Percentiles rank a stretch among this genome's conserved stretches.
Evolutionary conservation across 75 land plant genomes (phyloP).

Genomic region (Sequoia sempervirens): DNA sequence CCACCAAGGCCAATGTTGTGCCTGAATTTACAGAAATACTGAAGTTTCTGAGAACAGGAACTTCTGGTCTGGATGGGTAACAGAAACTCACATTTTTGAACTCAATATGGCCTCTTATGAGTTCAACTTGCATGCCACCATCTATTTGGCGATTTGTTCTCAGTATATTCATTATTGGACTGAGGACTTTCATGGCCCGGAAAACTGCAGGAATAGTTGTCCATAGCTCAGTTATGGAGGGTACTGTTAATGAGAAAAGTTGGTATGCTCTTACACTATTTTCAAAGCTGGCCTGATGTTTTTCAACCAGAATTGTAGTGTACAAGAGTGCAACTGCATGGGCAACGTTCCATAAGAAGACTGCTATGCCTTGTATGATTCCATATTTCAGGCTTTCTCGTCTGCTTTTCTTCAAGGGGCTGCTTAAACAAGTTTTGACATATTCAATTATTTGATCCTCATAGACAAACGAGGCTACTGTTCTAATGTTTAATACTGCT

Average conservation of each 20-base stretch:
- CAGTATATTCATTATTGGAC: constrained; percentile 31
- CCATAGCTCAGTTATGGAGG: constrained; percentile 43
- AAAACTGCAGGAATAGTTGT: constrained; percentile 39
- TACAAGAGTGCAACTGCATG: constrained; percentile 66
- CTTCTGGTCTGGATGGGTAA: constrained; percentile 51
- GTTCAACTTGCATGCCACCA: neutral
- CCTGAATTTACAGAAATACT: constrained; percentile 33
- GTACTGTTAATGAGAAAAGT: constrained; percentile 45
- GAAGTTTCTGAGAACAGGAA: constrained; percentile 31
- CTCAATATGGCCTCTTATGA: constrained; percentile 35
- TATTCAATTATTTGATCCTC: constrained; percentile 44
- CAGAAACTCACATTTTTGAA: constrained; percentile 46
- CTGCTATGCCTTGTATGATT: constrained; percentile 16
- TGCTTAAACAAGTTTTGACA: constrained; percentile 28
- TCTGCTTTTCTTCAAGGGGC: constrained; percentile 31
- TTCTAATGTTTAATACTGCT: constrained; percentile 39
- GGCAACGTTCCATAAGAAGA: constrained; percentile 51
- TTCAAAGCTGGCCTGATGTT: constrained; percentile 29
- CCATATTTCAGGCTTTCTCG: constrained; percentile 45
- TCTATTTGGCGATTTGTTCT: constrained; percentile 37
- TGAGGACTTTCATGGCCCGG: constrained; percentile 25
- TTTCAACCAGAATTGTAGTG: constrained; percentile 40
- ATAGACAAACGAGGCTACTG: constrained; percentile 46
- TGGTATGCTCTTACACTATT: constrained; percentile 41
- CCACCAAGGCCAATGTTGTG: constrained; percentile 49